Base-by-base conservation (phyloP, 2,329 filamentous ascomycete genomes). In the Lasiodiplodia hormozganensis region DNA sequence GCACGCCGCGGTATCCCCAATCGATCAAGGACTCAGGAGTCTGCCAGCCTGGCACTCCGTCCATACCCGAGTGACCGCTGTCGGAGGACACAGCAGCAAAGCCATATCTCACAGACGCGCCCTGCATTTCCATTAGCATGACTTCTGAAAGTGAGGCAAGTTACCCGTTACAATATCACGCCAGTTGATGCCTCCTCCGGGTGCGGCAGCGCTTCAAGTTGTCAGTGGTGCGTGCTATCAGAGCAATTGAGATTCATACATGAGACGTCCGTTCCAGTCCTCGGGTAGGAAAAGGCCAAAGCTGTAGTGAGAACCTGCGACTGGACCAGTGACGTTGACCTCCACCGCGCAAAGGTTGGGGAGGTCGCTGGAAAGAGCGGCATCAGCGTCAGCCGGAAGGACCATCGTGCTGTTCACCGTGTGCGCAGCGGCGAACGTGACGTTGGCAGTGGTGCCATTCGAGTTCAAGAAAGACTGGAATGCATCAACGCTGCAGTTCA, bases 41-140 rank as follows among this genome's bases (percentile, higher is more conserved):
- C 4, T 81, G 73, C 62, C 79, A 73, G 0, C 79, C 80, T 80
- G 81, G 83, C 1, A 72, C 70, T 10, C 78, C 75, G 3, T 79
- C 76, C 14, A 78, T 71, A 2, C 81, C 73, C 56, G 79, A 73
- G 71, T 84, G 82, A 1, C 82, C 82, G 21, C 81, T 83, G 57
- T 84, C 79, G 1, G 82, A 83, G 0, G 79, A 82, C 71, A 83
- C 80, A n/a, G 75, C 73, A 4, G 82, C 82, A 60, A 83, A 83
- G 5, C 81, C 81, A 69, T 83, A 83, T 1, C 72, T 73, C 40
- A 68, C 70, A 31, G 74, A 31, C 3, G 53, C 53, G 0, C 8
- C 53, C 53, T 56, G 10, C 7, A 1, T 34, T 6, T 1, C 0
- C 2, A 14, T 56, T 6, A 56, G 52, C 4, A 34, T 18, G 8